A percentile compares a stretch with the other conserved stretches of the same genome.
phyloP scores from a whole-genome alignment of 2,329 filamentous ascomycete genomes.

The Diaporthe citriasiana region DNA sequence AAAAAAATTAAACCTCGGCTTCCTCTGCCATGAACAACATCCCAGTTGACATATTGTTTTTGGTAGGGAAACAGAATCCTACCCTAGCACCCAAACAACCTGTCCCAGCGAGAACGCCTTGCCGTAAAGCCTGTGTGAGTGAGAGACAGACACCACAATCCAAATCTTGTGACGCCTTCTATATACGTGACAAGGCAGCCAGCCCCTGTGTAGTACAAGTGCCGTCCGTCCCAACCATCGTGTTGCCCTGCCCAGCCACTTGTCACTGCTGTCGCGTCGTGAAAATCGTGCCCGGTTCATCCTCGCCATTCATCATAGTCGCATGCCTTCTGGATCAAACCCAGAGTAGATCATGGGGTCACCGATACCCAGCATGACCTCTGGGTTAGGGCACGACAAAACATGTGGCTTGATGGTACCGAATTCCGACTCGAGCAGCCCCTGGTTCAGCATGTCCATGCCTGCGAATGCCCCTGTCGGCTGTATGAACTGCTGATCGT shows the following conservation, averaged over 20 bases:
- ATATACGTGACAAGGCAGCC: constrained; percentile 12
- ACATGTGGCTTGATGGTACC: constrained; percentile 69
- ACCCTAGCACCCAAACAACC: constrained; percentile 3
- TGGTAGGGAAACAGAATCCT: not conserved
- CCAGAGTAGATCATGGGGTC: constrained; percentile 72
- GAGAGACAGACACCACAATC: not conserved
- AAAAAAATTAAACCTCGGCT: not conserved
- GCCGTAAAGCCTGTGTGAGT: constrained; percentile 6
- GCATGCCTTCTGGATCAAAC: constrained; percentile 62
- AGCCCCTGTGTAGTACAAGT: not conserved
- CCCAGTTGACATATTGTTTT: not conserved
- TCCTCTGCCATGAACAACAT: constrained; percentile 15
- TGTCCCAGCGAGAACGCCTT: constrained; percentile 24
- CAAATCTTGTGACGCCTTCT: constrained; percentile 28
- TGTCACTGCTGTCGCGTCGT: not conserved
- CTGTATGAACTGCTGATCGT: constrained; percentile 57
- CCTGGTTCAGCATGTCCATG: constrained; percentile 63
- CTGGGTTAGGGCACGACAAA: constrained; percentile 65
- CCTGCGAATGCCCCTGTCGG: constrained; percentile 58
- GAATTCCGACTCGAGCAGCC: constrained; percentile 66
- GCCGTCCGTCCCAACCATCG: not conserved
- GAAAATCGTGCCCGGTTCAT: not conserved
- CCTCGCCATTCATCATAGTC: constrained; percentile 50
- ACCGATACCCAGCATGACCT: constrained; percentile 69
- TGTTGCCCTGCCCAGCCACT: not conserved